Evolutionary conservation across 345 rosid species (phyloP), one percentile per base, ranked within the genome.

Genomic region (Salix brachista): DNA sequence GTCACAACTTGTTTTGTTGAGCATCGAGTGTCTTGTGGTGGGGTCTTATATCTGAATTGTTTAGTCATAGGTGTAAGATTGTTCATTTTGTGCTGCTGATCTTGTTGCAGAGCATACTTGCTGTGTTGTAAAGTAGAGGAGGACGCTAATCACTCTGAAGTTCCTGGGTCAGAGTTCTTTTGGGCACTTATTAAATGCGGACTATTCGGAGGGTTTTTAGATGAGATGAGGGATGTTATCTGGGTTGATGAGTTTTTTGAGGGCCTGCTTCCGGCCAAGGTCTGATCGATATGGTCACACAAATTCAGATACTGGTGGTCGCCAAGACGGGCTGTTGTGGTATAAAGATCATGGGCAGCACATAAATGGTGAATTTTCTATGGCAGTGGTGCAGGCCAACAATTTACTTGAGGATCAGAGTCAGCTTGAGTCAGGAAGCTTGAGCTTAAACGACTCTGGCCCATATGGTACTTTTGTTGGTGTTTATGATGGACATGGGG

Each of bases 141-240:
- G 76, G 54, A 46, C 10, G 72, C 28, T 65, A 30, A 58, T 32
- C 1, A 30, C 68, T 10, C 44, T 81, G 71, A 54, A 75, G 41
- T 75, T 69, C 71, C 73, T 23, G 61, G 78, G 73, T 72, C 56
- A 41, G 62, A 78, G 50, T 70, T 79, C n/a, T 75, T 50, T 77
- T 68, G 66, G 67, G 67, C 79, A 41, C 25, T 56, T 58, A 23
- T 67, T 85, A 87, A 84, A 91, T 87, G 94, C 75, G 87, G 90
- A 83, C 83, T 76, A 66, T 79, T 80, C 77, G 84, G 80, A 88
- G 90, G 85, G 73, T 85, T 83, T 83, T 77, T 83, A 84, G 92
- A 83, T 86, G 94, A 91, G 92, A 93, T 93, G 97, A 93, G 96
- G 96, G 96, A 93, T 93, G 97, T 86, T 93, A 83, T 86, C 94